These are phyloP conservation scores for Cordyceps cateniannulata DNA, from an alignment of 2,329 filamentous ascomycete species.

Conservation along the genomic window DNA sequence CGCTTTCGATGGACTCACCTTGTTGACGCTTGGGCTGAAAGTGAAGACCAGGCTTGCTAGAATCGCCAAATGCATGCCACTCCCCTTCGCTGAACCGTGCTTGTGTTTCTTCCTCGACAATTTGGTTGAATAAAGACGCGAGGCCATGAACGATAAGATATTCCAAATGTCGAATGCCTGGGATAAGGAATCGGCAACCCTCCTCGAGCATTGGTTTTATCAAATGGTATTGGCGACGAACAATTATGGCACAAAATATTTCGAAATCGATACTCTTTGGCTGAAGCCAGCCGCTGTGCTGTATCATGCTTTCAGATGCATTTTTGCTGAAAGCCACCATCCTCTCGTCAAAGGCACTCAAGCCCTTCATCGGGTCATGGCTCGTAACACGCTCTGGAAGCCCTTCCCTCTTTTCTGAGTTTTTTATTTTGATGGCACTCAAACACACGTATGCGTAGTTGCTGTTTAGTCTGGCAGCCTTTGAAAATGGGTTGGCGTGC, in stretches of 20 bases:
- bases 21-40: neutral
- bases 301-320: neutral
- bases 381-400: too few species aligned
- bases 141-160: conserved; percentile 1
- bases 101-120: neutral
- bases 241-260: neutral
- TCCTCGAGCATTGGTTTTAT: neutral
- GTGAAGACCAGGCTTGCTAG: neutral
- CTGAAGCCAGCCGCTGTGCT: neutral
- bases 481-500: neutral
- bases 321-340: neutral
- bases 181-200: neutral
- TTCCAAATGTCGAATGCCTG: neutral
- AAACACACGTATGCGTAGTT: neutral
- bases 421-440: neutral
- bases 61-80: conserved; percentile 5
- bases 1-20: too few species aligned
- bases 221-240: conserved; percentile 4
- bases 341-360: neutral
- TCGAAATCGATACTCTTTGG: neutral
- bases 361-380: neutral
- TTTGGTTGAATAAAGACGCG: neutral
- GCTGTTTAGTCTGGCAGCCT: neutral
- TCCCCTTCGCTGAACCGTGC: neutral
- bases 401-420: neutral